Evolutionary conservation across 1,284 basidiomycete genomes (phyloP).

Genomic region (Trichosporon ovoides): DNA sequence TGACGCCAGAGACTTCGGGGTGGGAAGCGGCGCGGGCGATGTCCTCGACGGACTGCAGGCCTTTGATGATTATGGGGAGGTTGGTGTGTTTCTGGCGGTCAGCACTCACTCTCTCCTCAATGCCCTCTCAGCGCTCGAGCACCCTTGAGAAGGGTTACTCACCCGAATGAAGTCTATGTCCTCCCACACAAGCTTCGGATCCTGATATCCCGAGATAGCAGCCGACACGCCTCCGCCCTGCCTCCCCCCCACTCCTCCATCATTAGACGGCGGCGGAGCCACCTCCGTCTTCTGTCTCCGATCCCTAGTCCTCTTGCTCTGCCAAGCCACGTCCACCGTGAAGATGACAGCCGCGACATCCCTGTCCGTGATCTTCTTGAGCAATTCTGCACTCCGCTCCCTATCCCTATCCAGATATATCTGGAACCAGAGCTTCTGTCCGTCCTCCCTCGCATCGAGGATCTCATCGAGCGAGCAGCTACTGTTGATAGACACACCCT

Average conservation of each 20-base stretch:
- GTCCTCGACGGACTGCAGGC: conserved; percentile 54
- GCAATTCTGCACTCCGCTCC: conserved; percentile 60
- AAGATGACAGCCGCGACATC: conserved; percentile 69
- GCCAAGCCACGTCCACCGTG: conserved; percentile 82
- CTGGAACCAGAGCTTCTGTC: conserved; percentile 72
- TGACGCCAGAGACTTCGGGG: conserved; percentile 53
- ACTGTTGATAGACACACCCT: conserved; percentile 80
- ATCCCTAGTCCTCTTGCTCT: conserved; percentile 83
- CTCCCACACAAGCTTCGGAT: conserved; percentile 50
- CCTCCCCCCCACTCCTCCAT: background rate
- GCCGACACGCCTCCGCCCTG: conserved; percentile 38
- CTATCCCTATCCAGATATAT: conserved; percentile 79
- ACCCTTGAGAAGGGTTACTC: no score
- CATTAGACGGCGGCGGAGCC: background rate
- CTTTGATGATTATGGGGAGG: conserved; percentile 53
- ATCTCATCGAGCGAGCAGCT: conserved; percentile 63
- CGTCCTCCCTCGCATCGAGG: conserved; percentile 49
- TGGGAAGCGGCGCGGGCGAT: conserved; percentile 51
- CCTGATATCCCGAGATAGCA: conserved; percentile 53
- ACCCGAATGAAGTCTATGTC: conserved; percentile 48
- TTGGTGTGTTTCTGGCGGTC: conserved; percentile 47
- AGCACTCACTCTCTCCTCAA: no score
- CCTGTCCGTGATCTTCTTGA: conserved; percentile 51
- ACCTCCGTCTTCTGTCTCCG: conserved; percentile 46
- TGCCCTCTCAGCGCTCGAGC: no score